These are phyloP conservation scores for Phyllosticta citrichinensis DNA, from an alignment of 2,329 filamentous ascomycete genomes.

Conservation along the genomic window DNA sequence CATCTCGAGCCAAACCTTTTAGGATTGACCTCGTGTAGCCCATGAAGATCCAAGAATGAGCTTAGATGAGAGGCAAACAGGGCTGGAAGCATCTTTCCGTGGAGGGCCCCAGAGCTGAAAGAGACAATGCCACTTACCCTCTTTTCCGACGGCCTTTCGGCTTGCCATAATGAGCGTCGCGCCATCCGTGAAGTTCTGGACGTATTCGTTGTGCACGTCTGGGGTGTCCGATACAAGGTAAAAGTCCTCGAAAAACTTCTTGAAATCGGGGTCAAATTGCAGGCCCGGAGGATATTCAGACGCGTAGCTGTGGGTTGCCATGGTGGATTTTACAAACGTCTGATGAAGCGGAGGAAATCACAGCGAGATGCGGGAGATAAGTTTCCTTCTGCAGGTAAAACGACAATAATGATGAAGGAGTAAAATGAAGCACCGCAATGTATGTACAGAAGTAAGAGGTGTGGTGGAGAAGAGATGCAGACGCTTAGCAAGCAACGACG, in stretches of 20 bases:
- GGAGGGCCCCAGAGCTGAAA: background rate
- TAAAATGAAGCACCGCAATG: background rate
- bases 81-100: too few species aligned
- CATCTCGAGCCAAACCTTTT: background rate
- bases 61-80: too few species aligned
- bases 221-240: slow-evolving; percentile 39
- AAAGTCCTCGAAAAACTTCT: slow-evolving; percentile 37
- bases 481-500: background rate
- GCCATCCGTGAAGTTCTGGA: slow-evolving; percentile 37
- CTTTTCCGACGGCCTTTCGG: slow-evolving; percentile 34
- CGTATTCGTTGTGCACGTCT: slow-evolving; percentile 40
- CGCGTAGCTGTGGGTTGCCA: slow-evolving; percentile 16
- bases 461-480: background rate
- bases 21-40: too few species aligned
- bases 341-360: background rate
- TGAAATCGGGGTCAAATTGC: slow-evolving; percentile 31
- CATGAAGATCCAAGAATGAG: too few species aligned
- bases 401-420: background rate
- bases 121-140: slow-evolving; percentile 29
- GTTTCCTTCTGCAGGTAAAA: background rate
- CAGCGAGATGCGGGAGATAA: background rate
- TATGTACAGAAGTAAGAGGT: background rate
- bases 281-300: slow-evolving; percentile 24
- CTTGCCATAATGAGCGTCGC: slow-evolving; percentile 44
- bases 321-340: background rate